These are phyloP conservation scores for Fusarium zealandicum DNA, from an alignment of 2,329 filamentous ascomycete species.

Conservation along the genomic window DNA sequence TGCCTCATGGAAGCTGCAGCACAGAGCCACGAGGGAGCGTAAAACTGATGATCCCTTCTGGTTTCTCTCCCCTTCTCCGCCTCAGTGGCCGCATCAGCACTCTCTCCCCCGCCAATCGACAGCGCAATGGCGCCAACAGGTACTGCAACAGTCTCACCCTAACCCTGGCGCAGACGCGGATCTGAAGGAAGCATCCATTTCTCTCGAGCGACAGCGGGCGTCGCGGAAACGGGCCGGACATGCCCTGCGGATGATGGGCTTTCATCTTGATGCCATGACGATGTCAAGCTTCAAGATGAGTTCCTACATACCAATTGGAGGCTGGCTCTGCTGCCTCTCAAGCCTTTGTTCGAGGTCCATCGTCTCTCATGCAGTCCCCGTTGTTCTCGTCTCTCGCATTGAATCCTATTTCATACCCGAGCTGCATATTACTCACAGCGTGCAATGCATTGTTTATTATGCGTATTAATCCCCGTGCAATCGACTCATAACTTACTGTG, in stretches of 20 bases:
- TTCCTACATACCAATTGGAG: slow-evolving; percentile 4
- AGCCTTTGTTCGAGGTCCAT: background rate
- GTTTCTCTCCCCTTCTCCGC: slow-evolving; percentile 19
- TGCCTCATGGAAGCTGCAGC: slow-evolving; percentile 24
- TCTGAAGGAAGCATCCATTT: slow-evolving; percentile 4
- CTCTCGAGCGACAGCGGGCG: slow-evolving; percentile 32
- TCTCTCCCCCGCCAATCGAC: slow-evolving; percentile 23
- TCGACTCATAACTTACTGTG: slow-evolving; percentile 17
- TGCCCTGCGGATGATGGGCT: background rate
- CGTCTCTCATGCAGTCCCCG: too few relatives aligned
- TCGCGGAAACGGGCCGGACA: slow-evolving; percentile 38
- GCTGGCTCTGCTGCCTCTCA: background rate
- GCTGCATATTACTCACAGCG: background rate
- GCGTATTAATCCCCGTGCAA: slow-evolving; percentile 6
- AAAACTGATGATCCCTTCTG: slow-evolving; percentile 37
- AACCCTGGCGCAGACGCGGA: slow-evolving; percentile 8
- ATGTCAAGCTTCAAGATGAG: background rate
- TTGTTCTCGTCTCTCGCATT: slow-evolving; percentile 1
- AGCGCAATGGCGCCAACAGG: slow-evolving; percentile 15
- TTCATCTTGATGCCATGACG: slow-evolving; percentile 1
- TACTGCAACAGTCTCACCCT: slow-evolving; percentile 26
- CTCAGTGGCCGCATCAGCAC: slow-evolving; percentile 28
- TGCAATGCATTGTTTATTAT: slow-evolving; percentile 17
- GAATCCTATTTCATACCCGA: background rate
- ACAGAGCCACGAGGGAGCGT: slow-evolving; percentile 23